Base-by-base conservation (phyloP, 345 rosid species). In the Melastoma malabathricum region DNA sequence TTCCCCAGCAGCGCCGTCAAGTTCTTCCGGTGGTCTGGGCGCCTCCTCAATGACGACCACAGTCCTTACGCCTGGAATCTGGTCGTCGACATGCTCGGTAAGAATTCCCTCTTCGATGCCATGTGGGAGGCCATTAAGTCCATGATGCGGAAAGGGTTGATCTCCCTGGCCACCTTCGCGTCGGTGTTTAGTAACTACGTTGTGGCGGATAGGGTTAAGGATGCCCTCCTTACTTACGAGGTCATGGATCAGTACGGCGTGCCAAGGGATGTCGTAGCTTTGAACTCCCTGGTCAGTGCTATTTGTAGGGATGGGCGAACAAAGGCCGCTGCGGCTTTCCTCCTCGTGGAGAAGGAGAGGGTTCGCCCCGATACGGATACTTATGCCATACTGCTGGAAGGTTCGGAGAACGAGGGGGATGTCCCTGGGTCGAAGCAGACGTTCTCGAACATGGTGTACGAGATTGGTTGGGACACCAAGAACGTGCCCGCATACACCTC, bases 61-160 rank as follows among this genome's bases (percentile, higher is more conserved):
- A 75, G 82, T 56, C 82, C 84, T 3, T 81, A 81, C 27, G 64
- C 84, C 0, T 81, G 89, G 89, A 81, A 81, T 49, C 75, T 81
- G 10, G 76, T 75, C n/a, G 82, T 81, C 41, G 84, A 81, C 64
- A 52, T 81, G 46, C 55, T 81, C 48, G 84, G 84, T 8, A 81
- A 78, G 71, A 75, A 78, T 47, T 59, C 15, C 4, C 60, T 71
- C 44, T 81, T 81, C 52, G 80, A 78, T n/a, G 73, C 80, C 1
- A 81, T 81, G 89, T 81, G 84, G 89, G 84, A 73, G 46, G 82
- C 89, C 5, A 53, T 78, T 16, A 71, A 66, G 65, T 78, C 89
- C 12, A 81, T 78, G 84, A 66, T 48, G 20, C 58, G 29, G 22
- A 66, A 51, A 46, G 63, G 67, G 44, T 48, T 77, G 62, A 68